Percentiles rank a stretch among this genome's conserved stretches.
Evolutionary conservation across 2,329 filamentous ascomycete genomes (phyloP).

Genomic region (Laburnicola sp.): DNA sequence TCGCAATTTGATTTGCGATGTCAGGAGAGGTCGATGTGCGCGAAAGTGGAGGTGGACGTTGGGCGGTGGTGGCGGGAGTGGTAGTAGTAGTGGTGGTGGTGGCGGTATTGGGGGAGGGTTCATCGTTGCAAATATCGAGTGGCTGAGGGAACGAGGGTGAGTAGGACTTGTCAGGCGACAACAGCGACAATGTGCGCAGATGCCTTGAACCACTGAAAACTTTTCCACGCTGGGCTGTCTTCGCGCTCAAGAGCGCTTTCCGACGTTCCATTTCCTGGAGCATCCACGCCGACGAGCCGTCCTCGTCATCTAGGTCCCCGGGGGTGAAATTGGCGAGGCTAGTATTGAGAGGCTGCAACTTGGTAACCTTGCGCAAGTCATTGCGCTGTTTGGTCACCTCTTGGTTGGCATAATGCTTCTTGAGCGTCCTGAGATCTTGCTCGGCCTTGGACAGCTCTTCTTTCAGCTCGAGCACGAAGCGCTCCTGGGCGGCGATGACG

Average conservation of each 20-base stretch:
- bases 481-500: conserved; percentile 88
- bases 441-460: conserved; percentile 90
- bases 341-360: conserved; percentile 60
- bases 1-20: conserved; percentile 31
- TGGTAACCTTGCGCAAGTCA: conserved; percentile 58
- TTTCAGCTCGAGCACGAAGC: conserved; percentile 83
- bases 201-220: conserved; percentile 66
- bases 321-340: conserved; percentile 36
- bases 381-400: conserved; percentile 77
- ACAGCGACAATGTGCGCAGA: conserved; percentile 72
- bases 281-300: conserved; percentile 49
- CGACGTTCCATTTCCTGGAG: conserved; percentile 71
- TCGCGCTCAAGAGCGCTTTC: conserved; percentile 64
- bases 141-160: conserved; percentile 44
- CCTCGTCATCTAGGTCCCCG: conserved; percentile 49
- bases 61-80: conserved; percentile 8
- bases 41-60: conserved; percentile 16
- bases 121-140: conserved; percentile 41
- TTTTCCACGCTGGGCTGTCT: conserved; percentile 53
- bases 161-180: conserved; percentile 64
- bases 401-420: conserved; percentile 78
- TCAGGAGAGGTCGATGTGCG: conserved; percentile 40
- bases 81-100: conserved; percentile 1
- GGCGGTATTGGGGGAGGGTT: no score
- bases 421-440: conserved; percentile 71